A percentile compares a stretch with the other conserved stretches of the same genome.
phyloP scores from a whole-genome alignment of 2,329 filamentous ascomycete genomes.

The Alternaria hordeiaustralica region DNA sequence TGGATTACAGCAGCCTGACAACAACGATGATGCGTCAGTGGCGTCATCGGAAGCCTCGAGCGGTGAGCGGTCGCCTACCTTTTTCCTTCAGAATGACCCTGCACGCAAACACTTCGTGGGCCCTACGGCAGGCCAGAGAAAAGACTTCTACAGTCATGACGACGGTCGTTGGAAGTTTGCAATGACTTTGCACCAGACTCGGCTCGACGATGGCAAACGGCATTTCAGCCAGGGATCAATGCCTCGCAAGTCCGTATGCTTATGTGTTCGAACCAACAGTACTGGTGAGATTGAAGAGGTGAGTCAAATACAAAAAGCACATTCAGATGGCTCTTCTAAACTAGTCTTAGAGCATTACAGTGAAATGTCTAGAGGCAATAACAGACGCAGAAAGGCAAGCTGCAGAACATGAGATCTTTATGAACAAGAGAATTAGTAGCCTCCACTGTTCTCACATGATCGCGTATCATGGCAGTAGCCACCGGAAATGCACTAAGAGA shows the following conservation, averaged over 20 bases:
- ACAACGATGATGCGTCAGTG: background rate
- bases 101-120: background rate
- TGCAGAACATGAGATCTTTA: background rate
- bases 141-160: background rate
- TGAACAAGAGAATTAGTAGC: background rate
- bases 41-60: background rate
- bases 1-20: background rate
- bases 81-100: background rate
- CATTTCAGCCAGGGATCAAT: background rate
- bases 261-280: background rate
- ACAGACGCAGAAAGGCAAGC: background rate
- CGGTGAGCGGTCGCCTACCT: background rate
- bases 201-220: background rate
- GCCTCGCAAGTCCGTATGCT: background rate
- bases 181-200: background rate
- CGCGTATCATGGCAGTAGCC: accelerated
- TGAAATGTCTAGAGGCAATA: background rate
- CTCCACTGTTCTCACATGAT: background rate
- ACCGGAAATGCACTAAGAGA: background rate
- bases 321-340: no score
- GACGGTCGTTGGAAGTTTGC: background rate
- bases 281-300: background rate
- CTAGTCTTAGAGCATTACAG: no score
- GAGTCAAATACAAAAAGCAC: background rate
- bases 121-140: background rate